Evolutionary conservation across 768 basidiomycete genomes (phyloP).

Genomic region (Podaxis sp.): DNA sequence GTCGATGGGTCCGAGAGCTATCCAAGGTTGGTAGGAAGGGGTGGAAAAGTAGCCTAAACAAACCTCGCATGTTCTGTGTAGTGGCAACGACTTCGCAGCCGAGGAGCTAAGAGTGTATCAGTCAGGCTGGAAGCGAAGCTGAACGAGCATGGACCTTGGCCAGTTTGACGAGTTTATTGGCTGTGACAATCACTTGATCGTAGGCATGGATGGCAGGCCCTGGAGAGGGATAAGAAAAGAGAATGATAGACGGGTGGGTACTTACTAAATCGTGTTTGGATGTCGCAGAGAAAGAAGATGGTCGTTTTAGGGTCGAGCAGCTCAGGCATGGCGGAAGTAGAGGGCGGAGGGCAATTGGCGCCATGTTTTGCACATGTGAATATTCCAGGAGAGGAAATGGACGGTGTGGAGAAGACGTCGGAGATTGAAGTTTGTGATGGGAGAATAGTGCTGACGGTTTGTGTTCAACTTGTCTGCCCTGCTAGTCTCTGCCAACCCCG

Average conservation of each 20-base stretch:
- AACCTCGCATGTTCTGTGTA: conserved; percentile 82
- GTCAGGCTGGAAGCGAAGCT: neutral
- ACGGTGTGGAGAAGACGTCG: conserved; percentile 17
- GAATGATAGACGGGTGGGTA: conserved; percentile 1
- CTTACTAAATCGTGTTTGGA: conserved; percentile 76
- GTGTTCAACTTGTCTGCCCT: conserved; percentile 5
- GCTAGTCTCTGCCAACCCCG: conserved; percentile 9
- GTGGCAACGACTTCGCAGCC: conserved; percentile 75
- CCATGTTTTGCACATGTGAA: conserved; percentile 21
- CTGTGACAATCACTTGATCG: conserved; percentile 64
- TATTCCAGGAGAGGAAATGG: conserved; percentile 13
- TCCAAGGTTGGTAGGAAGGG: neutral
- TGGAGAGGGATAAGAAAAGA: conserved; percentile 15
- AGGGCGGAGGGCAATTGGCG: conserved; percentile 15
- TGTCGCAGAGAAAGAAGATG: conserved; percentile 80
- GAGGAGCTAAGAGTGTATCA: conserved; percentile 41
- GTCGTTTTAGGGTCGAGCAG: conserved; percentile 36
- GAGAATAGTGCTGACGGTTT: conserved; percentile 1
- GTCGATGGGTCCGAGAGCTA: conserved; percentile 69
- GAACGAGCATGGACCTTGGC: conserved; percentile 50
- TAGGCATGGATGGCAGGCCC: conserved; percentile 62
- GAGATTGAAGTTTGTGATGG: conserved; percentile 18
- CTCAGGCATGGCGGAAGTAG: conserved; percentile 20
- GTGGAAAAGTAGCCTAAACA: neutral
- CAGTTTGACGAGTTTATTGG: conserved; percentile 73